Conservation (phyloP, 225 moss, liverwort and hornwort genomes). For the Physcomitrellopsis africana region DNA sequence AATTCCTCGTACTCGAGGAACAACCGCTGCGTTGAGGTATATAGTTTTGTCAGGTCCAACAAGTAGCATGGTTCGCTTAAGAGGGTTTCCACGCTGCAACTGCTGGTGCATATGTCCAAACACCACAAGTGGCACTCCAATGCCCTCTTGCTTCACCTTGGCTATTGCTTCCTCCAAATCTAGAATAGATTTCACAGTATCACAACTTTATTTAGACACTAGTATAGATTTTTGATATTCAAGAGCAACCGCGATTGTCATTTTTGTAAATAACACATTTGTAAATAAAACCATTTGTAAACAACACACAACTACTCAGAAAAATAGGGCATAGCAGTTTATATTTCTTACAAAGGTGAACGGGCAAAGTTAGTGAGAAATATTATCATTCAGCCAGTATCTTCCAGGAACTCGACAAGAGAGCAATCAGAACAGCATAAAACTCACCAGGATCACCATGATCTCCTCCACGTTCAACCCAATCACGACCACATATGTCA, state of each 20-base stretch:
- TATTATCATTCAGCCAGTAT: background rate
- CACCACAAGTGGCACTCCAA: conserved; percentile 79
- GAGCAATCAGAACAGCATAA: conserved; percentile 14
- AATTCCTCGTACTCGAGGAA: conserved; percentile 68
- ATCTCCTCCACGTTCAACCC: conserved; percentile 69
- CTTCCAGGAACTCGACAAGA: background rate
- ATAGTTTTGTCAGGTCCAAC: conserved; percentile 66
- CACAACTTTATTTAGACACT: background rate
- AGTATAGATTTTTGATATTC: background rate
- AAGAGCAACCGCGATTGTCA: background rate
- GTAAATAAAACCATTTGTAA: background rate
- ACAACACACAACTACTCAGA: background rate
- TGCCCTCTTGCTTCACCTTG: conserved; percentile 55
- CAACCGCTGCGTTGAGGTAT: conserved; percentile 91
- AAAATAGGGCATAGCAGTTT: background rate
- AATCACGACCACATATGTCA: conserved; percentile 95
- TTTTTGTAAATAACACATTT: background rate
- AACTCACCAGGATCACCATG: conserved; percentile 86
- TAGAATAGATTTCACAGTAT: conserved; percentile 34
- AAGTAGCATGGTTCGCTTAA: conserved; percentile 76
- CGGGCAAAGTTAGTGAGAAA: background rate
- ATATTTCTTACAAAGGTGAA: conserved; percentile 3
- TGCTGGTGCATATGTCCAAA: conserved; percentile 94
- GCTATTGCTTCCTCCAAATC: conserved; percentile 76
- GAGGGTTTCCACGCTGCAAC: conserved; percentile 30